Percentiles rank a stretch among this genome's conserved stretches.
phyloP scores from a whole-genome alignment of 352 stramenopile genomes.

The Phytophthora sp. region DNA sequence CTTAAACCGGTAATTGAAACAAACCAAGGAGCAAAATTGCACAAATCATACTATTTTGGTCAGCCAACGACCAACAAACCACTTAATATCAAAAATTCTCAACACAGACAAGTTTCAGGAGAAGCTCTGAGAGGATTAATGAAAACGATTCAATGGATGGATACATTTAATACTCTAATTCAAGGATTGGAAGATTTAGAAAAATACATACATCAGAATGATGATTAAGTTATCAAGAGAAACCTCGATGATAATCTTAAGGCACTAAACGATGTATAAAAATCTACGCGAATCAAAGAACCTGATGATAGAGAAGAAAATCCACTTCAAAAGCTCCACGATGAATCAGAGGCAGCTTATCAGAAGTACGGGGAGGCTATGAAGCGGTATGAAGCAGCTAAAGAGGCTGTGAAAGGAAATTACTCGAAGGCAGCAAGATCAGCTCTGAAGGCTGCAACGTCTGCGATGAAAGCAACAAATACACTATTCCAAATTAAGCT shows the following conservation, averaged over 20 bases:
- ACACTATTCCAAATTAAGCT: neutral
- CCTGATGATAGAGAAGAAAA: no score
- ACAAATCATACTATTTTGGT: no score
- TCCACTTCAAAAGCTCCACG: constrained; percentile 15
- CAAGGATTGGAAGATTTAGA: constrained; percentile 12
- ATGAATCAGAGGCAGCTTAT: constrained; percentile 17
- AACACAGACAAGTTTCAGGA: no score
- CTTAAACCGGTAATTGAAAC: no score
- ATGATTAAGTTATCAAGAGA: constrained; percentile 2
- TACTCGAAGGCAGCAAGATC: neutral
- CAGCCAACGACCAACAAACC: no score
- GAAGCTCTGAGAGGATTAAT: no score
- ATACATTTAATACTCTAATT: constrained; percentile 19
- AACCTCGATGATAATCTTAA: constrained; percentile 22
- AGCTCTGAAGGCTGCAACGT: neutral
- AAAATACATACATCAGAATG: constrained; percentile 2
- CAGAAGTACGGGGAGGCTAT: constrained; percentile 11
- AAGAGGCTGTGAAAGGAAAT: neutral
- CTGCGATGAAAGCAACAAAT: neutral
- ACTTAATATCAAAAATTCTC: no score
- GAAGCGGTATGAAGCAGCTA: constrained; percentile 1
- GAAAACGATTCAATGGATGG: constrained; percentile 24
- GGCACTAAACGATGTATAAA: constrained; percentile 6
- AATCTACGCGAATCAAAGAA: no score
- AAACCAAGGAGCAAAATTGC: no score